Conservation (phyloP, 2,329 filamentous ascomycete species). For the Epichloe sylvatica region DNA sequence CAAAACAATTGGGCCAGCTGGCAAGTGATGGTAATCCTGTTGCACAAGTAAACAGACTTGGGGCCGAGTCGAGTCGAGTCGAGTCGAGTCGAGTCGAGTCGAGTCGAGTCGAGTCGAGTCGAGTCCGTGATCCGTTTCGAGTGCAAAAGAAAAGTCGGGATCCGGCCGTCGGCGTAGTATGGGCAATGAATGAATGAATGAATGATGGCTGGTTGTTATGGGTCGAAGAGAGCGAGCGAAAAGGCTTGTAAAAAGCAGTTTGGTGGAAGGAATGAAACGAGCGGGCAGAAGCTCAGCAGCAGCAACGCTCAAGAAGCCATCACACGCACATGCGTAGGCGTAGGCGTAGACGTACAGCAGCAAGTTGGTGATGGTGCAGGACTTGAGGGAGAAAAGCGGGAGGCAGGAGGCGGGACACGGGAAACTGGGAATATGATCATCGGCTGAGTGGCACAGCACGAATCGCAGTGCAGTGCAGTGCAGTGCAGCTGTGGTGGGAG, state of each 20-base stretch:
- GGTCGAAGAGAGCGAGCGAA: neutral
- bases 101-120: no score
- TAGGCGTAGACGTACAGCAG: neutral
- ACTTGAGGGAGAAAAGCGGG: neutral
- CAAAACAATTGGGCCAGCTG: constrained; percentile 14
- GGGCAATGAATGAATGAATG: no score
- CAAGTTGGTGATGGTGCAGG: neutral
- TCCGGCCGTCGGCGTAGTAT: neutral
- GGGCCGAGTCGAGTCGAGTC: neutral
- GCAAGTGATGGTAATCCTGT: constrained; percentile 8
- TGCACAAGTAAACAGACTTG: neutral
- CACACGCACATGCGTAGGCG: neutral
- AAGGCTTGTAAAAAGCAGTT: neutral
- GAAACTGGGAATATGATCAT: neutral
- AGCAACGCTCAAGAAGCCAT: constrained; percentile 4
- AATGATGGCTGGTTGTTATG: neutral
- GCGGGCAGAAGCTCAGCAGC: constrained; percentile 4
- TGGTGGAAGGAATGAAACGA: constrained; percentile 7
- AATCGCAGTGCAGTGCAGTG: no score
- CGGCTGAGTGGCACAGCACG: no score
- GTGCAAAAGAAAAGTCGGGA: neutral
- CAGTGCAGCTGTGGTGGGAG: no score
- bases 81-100: no score
- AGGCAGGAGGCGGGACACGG: neutral
- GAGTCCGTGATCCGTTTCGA: neutral